Evolutionary conservation across 352 stramenopile species (phyloP), one percentile per base, ranked within the genome.

Genomic region (Paralagenidium karlingii): DNA sequence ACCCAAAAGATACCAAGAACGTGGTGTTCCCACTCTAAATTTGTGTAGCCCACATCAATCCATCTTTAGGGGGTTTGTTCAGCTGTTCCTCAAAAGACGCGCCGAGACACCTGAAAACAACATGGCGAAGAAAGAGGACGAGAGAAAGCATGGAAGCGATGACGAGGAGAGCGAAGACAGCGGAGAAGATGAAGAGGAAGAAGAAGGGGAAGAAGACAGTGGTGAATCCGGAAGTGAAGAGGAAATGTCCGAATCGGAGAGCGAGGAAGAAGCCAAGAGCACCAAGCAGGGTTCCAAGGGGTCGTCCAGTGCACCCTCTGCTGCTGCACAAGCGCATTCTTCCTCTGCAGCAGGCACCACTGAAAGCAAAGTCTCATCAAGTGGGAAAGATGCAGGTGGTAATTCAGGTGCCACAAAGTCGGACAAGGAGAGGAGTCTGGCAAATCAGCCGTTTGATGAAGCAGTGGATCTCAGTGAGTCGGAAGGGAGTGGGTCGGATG

Each of bases 401-500:
- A 55, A 55, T 25, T 31, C 34, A 9, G 43, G 50, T 13, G 53
- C 29, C 7, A 45, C 34, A 5, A 69, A 65, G 34, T 27, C 33
- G 5, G 53, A 65, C 27, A 71, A 53, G 24, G 63, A 81, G 47
- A 71, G 68, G 3, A 55, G 47, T 21, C 49, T 88, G 8, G 54
- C 56, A 43, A 91, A 91, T 37, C 77, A 91, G 58, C 77, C 77
- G 9, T 91, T 91, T 30, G 79, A 94, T 36, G 81, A 91, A 43
- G 67, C 75, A 9, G 46, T 94, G n/a, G 79, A 93, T 34, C 53
- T 94, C 38, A 92, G 78, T 39, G 79, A 91, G 49, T 92, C 78
- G 3, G 71, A 87, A 36, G 62, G 58, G 33, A 77, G 66, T 39
- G 40, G 63, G 37, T 65, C 63, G 4, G 60, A 76, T 22, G 33